phyloP scores from a whole-genome alignment of 768 basidiomycete species.

The Cystobasidium onofrii region DNA sequence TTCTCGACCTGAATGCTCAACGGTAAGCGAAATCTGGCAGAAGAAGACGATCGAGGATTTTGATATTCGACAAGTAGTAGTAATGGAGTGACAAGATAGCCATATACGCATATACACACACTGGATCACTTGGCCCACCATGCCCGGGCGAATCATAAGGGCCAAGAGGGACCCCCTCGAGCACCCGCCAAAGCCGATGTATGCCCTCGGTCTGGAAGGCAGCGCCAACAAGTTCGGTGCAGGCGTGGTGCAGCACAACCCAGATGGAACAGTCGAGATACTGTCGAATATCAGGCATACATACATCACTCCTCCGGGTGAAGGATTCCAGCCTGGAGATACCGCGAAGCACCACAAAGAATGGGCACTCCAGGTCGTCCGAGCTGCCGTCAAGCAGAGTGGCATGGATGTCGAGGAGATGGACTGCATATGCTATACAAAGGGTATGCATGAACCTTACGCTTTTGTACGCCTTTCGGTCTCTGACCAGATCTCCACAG shows the following conservation, averaged over 20 bases:
- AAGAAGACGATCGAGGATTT: not conserved
- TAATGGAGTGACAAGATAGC: too few species aligned
- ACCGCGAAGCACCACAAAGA: constrained; percentile 93
- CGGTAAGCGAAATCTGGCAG: not conserved
- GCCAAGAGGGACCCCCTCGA: constrained; percentile 28
- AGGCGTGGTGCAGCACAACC: constrained; percentile 71
- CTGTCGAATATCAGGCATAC: constrained; percentile 92
- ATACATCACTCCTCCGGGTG: constrained; percentile 96
- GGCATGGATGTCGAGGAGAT: constrained; percentile 64
- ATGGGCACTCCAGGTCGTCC: constrained; percentile 77
- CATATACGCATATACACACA: too few species aligned
- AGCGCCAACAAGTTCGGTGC: constrained; percentile 96
- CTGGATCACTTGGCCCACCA: not conserved
- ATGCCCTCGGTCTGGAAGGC: constrained; percentile 94
- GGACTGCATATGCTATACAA: constrained; percentile 94
- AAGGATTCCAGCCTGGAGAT: constrained; percentile 91
- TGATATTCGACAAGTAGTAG: not conserved
- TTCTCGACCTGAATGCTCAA: too few species aligned
- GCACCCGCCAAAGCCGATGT: constrained; percentile 40
- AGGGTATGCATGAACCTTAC: constrained; percentile 56
- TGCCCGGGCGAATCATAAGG: constrained; percentile 1
- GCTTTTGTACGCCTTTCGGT: not conserved
- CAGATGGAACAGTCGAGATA: constrained; percentile 62
- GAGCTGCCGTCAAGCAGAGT: constrained; percentile 63
- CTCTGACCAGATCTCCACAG: constrained; percentile 48